Conservation (phyloP, 148 eudicot genomes). For the Euryodendron excelsum region DNA sequence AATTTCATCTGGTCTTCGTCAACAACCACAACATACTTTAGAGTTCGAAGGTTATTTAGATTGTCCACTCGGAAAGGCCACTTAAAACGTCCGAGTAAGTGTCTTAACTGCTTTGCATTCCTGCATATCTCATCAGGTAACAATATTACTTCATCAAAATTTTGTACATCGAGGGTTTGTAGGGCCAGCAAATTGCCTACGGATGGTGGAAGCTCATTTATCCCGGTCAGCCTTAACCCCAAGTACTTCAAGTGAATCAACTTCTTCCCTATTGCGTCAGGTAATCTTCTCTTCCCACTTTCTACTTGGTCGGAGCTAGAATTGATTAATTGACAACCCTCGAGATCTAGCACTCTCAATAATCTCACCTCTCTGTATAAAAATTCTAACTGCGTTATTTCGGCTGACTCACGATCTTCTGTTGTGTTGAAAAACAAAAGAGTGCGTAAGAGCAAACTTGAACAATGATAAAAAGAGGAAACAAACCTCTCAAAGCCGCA, state of each 20-base stretch:
- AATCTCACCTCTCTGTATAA: neutral
- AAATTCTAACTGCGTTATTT: neutral
- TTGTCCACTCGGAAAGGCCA: neutral
- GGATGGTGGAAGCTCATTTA: neutral
- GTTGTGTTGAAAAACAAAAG: neutral
- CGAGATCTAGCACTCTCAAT: neutral
- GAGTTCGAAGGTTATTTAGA: neutral
- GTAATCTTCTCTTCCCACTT: neutral
- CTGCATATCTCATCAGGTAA: neutral
- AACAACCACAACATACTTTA: fast-evolving
- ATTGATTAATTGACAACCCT: neutral
- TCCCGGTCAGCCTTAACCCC: neutral
- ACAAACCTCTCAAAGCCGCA: neutral
- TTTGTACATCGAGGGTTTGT: neutral
- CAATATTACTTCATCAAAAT: neutral
- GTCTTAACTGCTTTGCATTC: neutral
- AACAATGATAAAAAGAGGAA: neutral
- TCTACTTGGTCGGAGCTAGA: too few relatives aligned
- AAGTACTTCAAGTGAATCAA: constrained; percentile 2
- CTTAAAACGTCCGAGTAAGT: too few relatives aligned
- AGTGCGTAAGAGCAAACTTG: neutral
- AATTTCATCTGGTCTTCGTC: neutral
- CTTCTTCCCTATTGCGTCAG: neutral
- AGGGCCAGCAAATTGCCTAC: neutral
- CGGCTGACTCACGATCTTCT: too few relatives aligned